phyloP scores from a whole-genome alignment of 768 basidiomycete species.

The Neoboletus subvelutipes region DNA sequence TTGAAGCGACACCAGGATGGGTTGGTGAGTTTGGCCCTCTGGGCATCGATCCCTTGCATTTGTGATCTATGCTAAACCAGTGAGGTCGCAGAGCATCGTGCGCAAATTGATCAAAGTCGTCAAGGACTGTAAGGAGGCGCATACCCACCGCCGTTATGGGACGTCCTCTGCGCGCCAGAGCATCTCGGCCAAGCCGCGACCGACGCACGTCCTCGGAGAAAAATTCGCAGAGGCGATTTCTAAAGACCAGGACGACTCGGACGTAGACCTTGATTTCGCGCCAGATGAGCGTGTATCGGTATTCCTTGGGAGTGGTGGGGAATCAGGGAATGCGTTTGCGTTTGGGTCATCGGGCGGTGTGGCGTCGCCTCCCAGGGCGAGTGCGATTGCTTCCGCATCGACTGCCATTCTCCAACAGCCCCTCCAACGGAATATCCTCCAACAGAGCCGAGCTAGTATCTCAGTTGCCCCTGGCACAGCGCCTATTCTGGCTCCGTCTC shows the following conservation, averaged over 20 bases:
- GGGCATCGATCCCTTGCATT: neutral
- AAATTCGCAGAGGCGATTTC: slow-evolving; percentile 61
- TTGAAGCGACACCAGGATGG: slow-evolving; percentile 67
- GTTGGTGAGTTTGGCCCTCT: slow-evolving; percentile 48
- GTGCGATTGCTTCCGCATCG: slow-evolving; percentile 54
- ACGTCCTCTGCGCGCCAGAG: slow-evolving; percentile 33
- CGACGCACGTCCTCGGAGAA: slow-evolving; percentile 54
- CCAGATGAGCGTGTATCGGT: slow-evolving; percentile 46
- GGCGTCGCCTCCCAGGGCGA: slow-evolving; percentile 39
- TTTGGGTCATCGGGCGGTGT: slow-evolving; percentile 27
- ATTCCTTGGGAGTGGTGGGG: slow-evolving; percentile 34
- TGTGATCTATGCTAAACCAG: slow-evolving; percentile 7
- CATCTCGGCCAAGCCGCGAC: slow-evolving; percentile 33
- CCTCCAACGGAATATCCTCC: slow-evolving; percentile 49
- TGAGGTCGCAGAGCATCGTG: slow-evolving; percentile 61
- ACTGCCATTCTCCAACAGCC: slow-evolving; percentile 67
- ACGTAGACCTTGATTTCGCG: slow-evolving; percentile 77
- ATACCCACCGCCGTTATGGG: slow-evolving; percentile 42
- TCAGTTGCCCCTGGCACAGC: slow-evolving; percentile 25
- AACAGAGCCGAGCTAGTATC: slow-evolving; percentile 40
- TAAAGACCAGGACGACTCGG: slow-evolving; percentile 57
- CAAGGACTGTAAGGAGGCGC: slow-evolving; percentile 74
- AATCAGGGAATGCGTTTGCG: slow-evolving; percentile 48
- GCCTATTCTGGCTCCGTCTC: slow-evolving; percentile 30
- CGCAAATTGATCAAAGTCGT: slow-evolving; percentile 81